These are phyloP conservation scores for Prunus davidiana DNA, from an alignment of 306 rosid genomes.

Conservation along the genomic window DNA sequence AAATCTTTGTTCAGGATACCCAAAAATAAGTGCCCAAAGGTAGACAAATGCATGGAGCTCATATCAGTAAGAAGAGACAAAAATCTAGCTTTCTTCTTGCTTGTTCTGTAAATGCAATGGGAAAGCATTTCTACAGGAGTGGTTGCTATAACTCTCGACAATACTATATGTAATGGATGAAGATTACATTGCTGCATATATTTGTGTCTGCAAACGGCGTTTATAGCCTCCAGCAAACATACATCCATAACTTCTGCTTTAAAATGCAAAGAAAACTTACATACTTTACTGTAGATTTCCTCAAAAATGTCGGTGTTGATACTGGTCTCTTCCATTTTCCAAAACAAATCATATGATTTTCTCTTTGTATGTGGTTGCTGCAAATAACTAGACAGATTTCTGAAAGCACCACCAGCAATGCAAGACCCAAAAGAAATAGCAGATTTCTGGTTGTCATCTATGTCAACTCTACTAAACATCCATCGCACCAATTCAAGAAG, in stretches of 20 bases:
- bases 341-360: constrained; percentile 49
- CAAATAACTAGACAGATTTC: constrained; percentile 52
- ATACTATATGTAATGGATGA: constrained; percentile 53
- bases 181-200: constrained; percentile 34
- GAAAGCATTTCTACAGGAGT: constrained; percentile 56
- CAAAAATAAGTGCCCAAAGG: constrained; percentile 63
- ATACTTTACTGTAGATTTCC: constrained; percentile 55
- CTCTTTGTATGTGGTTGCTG: constrained; percentile 43
- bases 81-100: constrained; percentile 52
- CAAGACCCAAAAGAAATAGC: constrained; percentile 57
- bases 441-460: constrained; percentile 30
- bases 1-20: constrained; percentile 38
- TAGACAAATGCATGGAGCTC: constrained; percentile 71
- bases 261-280: constrained; percentile 33
- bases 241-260: constrained; percentile 57
- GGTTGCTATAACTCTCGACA: constrained; percentile 52
- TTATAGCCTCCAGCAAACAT: constrained; percentile 72
- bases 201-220: constrained; percentile 48
- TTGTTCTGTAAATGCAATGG: constrained; percentile 47
- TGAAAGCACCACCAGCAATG: constrained; percentile 74
- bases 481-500: constrained; percentile 78
- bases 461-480: constrained; percentile 52
- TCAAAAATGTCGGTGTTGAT: constrained; percentile 41
- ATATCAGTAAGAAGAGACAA: constrained; percentile 61
- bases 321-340: constrained; percentile 50